phyloP scores from a whole-genome alignment of 2,329 filamentous ascomycete genomes.

The Didymella pinodella region DNA sequence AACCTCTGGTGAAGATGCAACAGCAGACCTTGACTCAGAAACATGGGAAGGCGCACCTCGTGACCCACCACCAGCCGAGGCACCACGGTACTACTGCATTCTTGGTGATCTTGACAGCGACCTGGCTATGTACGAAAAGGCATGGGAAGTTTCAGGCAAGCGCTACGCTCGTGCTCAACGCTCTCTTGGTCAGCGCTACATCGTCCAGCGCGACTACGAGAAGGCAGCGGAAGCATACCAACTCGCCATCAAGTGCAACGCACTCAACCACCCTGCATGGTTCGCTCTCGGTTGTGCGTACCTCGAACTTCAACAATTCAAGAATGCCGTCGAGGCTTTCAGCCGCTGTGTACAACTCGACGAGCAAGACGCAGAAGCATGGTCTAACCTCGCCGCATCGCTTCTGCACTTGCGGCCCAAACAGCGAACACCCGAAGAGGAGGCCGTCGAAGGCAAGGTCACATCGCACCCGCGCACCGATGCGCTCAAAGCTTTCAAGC shows the following conservation, averaged over 20 bases:
- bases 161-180: slow-evolving; percentile 88
- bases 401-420: slow-evolving; percentile 72
- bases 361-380: slow-evolving; percentile 88
- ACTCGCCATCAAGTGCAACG: slow-evolving; percentile 78
- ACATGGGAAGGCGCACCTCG: slow-evolving; percentile 73
- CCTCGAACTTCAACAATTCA: slow-evolving; percentile 77
- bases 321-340: slow-evolving; percentile 83
- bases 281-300: slow-evolving; percentile 88
- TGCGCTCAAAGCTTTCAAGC: slow-evolving; percentile 84
- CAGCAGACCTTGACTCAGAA: slow-evolving; percentile 55
- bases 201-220: slow-evolving; percentile 69
- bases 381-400: slow-evolving; percentile 91
- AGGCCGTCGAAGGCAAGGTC: slow-evolving; percentile 26
- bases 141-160: slow-evolving; percentile 83
- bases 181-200: slow-evolving; percentile 81
- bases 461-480: slow-evolving; percentile 67
- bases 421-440: slow-evolving; percentile 45
- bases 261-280: slow-evolving; percentile 85
- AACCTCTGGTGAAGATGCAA: slow-evolving; percentile 55
- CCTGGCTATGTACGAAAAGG: slow-evolving; percentile 77
- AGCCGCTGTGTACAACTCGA: slow-evolving; percentile 83
- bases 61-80: slow-evolving; percentile 77
- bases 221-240: slow-evolving; percentile 80
- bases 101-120: slow-evolving; percentile 87
- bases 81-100: slow-evolving; percentile 89